Evolutionary conservation across 2,329 filamentous ascomycete species (phyloP), one percentile per base, ranked within the genome.

Genomic region (Microthyrium microscopicum): DNA sequence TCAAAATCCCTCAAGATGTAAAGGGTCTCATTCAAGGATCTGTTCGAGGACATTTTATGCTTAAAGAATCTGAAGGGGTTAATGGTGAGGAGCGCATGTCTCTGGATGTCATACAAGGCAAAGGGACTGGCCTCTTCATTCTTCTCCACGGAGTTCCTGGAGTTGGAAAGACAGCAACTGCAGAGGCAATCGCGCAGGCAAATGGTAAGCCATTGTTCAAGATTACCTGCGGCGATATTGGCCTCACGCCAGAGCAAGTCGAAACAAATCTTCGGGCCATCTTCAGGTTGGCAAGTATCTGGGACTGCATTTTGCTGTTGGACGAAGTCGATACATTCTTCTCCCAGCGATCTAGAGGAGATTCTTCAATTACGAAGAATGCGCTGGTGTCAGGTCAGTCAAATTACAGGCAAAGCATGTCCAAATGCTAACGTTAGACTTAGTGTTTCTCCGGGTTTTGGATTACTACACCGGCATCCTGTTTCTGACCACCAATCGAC

Each of bases 281-380:
- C 20, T 64, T 70, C 26, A 51, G 57, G 37, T 56, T 66, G 38
- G 64, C 62, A 2, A 55, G 57, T 1, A 55, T 56, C 12, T 70
- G 66, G 64, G 55, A 60, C 17, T 63, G 61, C 6, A 58, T 68
- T 5, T 46, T 68, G 15, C 50, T 70, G 3, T 55, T 68, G 3
- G 64, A 68, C 40, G 64, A 68, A 46, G 62, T 62, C 5, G 65
- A 68, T 39, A 61, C 68, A 2, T 68, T 66, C 46, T 58, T 68
- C 46, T 57, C n/a, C n/a, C n/a, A 59, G 1, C 51, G 58, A 46
- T 54, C 64, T 9, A 9, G 7, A 25, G 5, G 11, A n/a, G 51
- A 53, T 24, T 57, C 68, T 40, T 54, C 67, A 11, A 50, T 51
- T 24, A 54, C 62, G 12, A 68, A 68, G 43, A 62, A 58, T 30